Percentiles rank a stretch among this genome's conserved stretches.
These are phyloP conservation scores for Houttuynia cordata DNA, from an alignment of 164 flowering plant species.

Conservation along the genomic window DNA sequence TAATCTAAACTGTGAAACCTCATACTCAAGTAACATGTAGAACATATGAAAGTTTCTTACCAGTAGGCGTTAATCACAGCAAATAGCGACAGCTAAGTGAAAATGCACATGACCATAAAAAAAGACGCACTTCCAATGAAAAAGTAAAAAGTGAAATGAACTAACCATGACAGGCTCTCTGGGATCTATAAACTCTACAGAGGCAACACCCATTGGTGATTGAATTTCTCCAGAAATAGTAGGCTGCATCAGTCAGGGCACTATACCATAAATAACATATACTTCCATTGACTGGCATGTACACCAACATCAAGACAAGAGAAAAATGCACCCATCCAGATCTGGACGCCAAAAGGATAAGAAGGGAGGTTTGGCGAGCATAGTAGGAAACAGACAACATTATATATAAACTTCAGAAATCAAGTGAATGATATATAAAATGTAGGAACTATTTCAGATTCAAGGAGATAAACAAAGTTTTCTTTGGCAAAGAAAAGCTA, in stretches of 20 bases:
- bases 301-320: too few species aligned
- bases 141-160: background rate
- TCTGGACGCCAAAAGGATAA: too few species aligned
- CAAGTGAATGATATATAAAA: too few species aligned
- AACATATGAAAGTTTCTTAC: constrained; percentile 4
- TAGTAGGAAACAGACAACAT: too few species aligned
- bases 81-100: background rate
- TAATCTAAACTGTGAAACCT: background rate
- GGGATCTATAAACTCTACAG: constrained; percentile 94
- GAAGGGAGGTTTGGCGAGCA: too few species aligned
- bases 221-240: constrained; percentile 72
- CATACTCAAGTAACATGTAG: constrained; percentile 6
- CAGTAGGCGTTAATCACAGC: background rate
- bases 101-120: background rate
- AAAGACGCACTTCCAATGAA: background rate
- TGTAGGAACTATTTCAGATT: too few species aligned
- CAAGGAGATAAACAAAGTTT: too few species aligned
- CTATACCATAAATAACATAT: too few species aligned
- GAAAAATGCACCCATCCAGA: too few species aligned
- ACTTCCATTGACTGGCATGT: too few species aligned
- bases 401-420: too few species aligned
- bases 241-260: constrained; percentile 35
- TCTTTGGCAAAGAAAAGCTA: too few species aligned
- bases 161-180: constrained; percentile 87
- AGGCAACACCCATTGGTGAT: constrained; percentile 79